These are phyloP conservation scores for Salvia miltiorrhiza DNA, from an alignment of 257 asterid genomes.

Conservation along the genomic window DNA sequence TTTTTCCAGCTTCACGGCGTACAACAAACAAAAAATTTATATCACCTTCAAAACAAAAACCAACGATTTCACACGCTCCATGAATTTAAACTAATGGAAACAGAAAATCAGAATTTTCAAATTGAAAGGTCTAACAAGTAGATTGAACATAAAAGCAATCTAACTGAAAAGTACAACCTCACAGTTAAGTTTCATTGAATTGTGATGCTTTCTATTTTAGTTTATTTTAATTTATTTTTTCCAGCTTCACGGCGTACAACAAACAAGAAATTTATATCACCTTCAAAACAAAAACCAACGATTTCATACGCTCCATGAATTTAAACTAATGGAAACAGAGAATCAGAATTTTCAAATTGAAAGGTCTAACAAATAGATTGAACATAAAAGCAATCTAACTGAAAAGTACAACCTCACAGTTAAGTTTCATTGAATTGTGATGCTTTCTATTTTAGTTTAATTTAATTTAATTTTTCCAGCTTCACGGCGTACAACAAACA, in stretches of 20 bases:
- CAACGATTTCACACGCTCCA: neutral
- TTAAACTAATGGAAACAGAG: neutral
- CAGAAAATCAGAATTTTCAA: neutral
- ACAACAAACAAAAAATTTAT: neutral
- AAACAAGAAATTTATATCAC: neutral
- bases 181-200: neutral
- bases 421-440: neutral
- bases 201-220: neutral
- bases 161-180: neutral
- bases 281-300: neutral
- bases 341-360: neutral
- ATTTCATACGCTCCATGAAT: neutral
- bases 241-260: neutral
- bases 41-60: neutral
- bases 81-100: neutral
- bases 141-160: neutral
- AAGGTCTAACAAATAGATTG: neutral
- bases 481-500: neutral
- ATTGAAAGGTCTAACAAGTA: neutral
- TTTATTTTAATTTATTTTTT: no score
- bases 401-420: neutral
- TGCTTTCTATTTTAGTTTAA: neutral
- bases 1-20: neutral
- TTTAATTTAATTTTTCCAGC: no score
- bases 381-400: neutral